Conservation (phyloP, 768 basidiomycete genomes). For the Galerina sulciceps region DNA sequence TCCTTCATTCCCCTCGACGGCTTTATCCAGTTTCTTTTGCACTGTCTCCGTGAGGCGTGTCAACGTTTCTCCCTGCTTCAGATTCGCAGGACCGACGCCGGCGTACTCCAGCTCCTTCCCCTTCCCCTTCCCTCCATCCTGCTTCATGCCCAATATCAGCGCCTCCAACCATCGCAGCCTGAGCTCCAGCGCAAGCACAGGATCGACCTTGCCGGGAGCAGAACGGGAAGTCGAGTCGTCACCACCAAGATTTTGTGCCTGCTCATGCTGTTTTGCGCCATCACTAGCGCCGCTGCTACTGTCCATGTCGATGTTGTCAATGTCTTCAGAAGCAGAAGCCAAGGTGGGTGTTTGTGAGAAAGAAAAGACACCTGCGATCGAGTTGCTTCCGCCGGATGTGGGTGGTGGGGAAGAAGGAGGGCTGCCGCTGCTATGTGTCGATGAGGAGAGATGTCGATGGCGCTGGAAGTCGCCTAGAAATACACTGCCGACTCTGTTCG, state of each 20-base stretch:
- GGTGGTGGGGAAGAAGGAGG: constrained; percentile 47
- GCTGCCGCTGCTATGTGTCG: constrained; percentile 43
- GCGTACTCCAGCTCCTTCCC: constrained; percentile 35
- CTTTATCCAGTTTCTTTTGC: constrained; percentile 56
- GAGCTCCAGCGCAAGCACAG: constrained; percentile 71
- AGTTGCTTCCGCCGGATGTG: constrained; percentile 31
- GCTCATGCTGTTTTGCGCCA: constrained; percentile 8
- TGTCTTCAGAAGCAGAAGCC: constrained; percentile 18
- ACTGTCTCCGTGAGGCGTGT: constrained; percentile 62
- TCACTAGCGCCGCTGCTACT: neutral
- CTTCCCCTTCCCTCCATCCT: constrained; percentile 29
- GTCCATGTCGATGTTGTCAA: constrained; percentile 22
- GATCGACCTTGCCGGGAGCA: constrained; percentile 50
- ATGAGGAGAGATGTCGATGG: constrained; percentile 62
- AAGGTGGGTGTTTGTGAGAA: constrained; percentile 16
- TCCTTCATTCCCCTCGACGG: constrained; percentile 72
- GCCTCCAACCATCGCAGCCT: constrained; percentile 83
- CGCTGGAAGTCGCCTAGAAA: constrained; percentile 82
- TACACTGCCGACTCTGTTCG: constrained; percentile 65
- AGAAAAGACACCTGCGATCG: constrained; percentile 38
- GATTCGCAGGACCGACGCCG: constrained; percentile 27
- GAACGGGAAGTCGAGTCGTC: neutral
- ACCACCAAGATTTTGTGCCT: neutral
- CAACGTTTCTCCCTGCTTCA: constrained; percentile 60
- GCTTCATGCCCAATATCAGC: constrained; percentile 65